These are phyloP conservation scores for Xylariaceae sp. DNA, from an alignment of 2,329 filamentous ascomycete genomes.

Conservation along the genomic window DNA sequence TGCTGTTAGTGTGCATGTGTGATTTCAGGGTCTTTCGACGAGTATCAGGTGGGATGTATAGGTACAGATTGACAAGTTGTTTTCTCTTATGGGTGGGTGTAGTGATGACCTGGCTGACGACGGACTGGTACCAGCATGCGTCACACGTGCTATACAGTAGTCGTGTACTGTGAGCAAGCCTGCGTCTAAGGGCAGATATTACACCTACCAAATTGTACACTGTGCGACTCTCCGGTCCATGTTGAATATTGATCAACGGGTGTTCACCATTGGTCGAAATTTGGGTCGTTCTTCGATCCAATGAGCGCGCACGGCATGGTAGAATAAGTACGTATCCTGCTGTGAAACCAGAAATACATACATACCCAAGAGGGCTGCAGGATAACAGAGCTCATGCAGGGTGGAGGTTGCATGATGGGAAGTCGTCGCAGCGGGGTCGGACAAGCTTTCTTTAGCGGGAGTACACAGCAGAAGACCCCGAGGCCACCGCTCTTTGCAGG, in stretches of 20 bases:
- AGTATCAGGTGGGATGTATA: neutral
- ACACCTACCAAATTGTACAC: too few relatives aligned
- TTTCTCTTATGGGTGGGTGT: too few relatives aligned
- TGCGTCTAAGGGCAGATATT: too few relatives aligned
- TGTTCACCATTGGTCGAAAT: conserved; percentile 15
- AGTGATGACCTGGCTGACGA: too few relatives aligned
- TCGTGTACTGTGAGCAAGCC: too few relatives aligned
- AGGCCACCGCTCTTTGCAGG: conserved; percentile 44
- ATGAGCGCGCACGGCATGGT: neutral
- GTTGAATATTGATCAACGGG: neutral
- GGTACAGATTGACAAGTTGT: neutral
- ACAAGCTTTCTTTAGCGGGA: conserved; percentile 32
- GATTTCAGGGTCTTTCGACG: conserved; percentile 10
- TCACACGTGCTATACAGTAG: too few relatives aligned
- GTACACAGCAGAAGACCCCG: conserved; percentile 32
- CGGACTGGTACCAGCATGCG: too few relatives aligned
- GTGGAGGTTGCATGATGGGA: conserved; percentile 24
- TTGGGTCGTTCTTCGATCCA: conserved; percentile 24
- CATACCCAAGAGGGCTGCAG: neutral
- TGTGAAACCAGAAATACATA: neutral
- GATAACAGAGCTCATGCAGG: neutral
- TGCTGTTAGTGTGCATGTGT: conserved; percentile 28
- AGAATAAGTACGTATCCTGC: conserved; percentile 10
- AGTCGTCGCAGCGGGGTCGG: conserved; percentile 20
- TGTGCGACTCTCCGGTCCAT: too few relatives aligned